A percentile compares a stretch with the other conserved stretches of the same genome.
These are phyloP conservation scores for Chlamydomonas incerta DNA, from an alignment of 139 green algal genomes.

Conservation along the genomic window DNA sequence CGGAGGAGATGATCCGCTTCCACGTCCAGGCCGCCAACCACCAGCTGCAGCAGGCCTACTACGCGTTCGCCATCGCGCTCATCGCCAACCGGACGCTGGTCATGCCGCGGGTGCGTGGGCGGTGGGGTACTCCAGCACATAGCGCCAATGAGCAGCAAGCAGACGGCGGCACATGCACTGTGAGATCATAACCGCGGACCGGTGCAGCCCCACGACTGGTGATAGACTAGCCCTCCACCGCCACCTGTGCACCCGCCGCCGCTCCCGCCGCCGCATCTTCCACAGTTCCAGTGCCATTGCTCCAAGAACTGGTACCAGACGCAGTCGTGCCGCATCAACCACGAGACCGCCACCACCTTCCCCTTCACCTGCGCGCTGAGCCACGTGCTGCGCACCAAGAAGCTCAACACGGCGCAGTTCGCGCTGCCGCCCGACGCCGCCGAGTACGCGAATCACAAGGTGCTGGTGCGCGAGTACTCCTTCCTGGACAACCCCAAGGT, in stretches of 20 bases:
- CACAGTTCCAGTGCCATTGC: slow-evolving; percentile 52
- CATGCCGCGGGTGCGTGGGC: slow-evolving; percentile 35
- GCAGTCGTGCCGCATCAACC: slow-evolving; percentile 47
- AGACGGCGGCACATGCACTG: too few relatives aligned
- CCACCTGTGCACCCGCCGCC: background rate
- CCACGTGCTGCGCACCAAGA: slow-evolving; percentile 11
- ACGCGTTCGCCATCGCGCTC: slow-evolving; percentile 34
- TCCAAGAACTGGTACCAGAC: slow-evolving; percentile 59
- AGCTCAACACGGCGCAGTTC: background rate
- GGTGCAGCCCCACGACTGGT: too few relatives aligned
- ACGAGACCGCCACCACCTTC: slow-evolving; percentile 29
- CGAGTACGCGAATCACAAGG: slow-evolving; percentile 17
- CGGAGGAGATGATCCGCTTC: slow-evolving; percentile 43
- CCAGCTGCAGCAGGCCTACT: slow-evolving; percentile 54
- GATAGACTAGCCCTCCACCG: too few relatives aligned
- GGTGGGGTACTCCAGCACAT: too few relatives aligned
- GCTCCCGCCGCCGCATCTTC: too few relatives aligned
- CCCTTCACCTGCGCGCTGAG: slow-evolving; percentile 46
- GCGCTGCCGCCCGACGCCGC: background rate
- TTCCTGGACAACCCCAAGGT: slow-evolving; percentile 50
- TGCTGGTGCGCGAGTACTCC: slow-evolving; percentile 38
- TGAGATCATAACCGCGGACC: too few relatives aligned
- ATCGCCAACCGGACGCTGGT: slow-evolving; percentile 39
- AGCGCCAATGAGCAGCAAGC: too few relatives aligned
- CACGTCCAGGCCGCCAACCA: background rate